Conservation (phyloP, 2,329 filamentous ascomycete species). For the Allantophomopsis cytisporea region DNA sequence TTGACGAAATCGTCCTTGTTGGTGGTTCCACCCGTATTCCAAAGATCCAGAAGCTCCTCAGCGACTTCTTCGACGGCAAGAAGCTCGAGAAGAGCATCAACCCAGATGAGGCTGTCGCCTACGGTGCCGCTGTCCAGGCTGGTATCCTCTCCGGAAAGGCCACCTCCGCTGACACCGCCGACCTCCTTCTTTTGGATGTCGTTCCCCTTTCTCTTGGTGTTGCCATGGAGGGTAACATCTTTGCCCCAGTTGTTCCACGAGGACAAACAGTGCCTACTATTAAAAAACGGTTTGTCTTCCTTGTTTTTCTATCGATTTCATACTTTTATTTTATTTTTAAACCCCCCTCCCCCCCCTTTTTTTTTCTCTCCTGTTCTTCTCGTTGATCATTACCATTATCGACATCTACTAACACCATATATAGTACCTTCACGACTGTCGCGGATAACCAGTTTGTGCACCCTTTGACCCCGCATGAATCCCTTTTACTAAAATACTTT, state of each 20-base stretch:
- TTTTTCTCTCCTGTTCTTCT: background rate
- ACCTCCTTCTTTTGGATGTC: conserved; percentile 92
- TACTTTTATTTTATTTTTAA: conserved; percentile 1
- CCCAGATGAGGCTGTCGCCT: conserved; percentile 97
- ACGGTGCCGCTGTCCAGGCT: conserved; percentile 96
- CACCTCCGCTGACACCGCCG: conserved; percentile 83
- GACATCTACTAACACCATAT: too few relatives aligned
- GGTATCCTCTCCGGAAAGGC: conserved; percentile 98
- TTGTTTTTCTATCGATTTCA: conserved; percentile 12
- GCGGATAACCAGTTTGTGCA: conserved; percentile 45
- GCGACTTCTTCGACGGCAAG: conserved; percentile 99
- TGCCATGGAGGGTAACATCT: conserved; percentile 99
- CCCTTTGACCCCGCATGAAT: too few relatives aligned
- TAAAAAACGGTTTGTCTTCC: conserved; percentile 44
- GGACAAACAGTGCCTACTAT: conserved; percentile 65
- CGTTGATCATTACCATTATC: too few relatives aligned
- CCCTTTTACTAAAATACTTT: too few relatives aligned
- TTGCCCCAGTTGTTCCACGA: conserved; percentile 80
- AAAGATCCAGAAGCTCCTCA: conserved; percentile 96
- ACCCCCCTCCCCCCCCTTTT: too few relatives aligned
- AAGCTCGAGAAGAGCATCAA: conserved; percentile 99
- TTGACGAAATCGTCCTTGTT: conserved; percentile 98
- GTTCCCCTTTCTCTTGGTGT: conserved; percentile 94
- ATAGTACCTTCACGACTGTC: conserved; percentile 71
- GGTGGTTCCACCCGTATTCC: conserved; percentile 99